Evolutionary conservation across 164 flowering plant species (phyloP).

Genomic region (Protea cynaroides): DNA sequence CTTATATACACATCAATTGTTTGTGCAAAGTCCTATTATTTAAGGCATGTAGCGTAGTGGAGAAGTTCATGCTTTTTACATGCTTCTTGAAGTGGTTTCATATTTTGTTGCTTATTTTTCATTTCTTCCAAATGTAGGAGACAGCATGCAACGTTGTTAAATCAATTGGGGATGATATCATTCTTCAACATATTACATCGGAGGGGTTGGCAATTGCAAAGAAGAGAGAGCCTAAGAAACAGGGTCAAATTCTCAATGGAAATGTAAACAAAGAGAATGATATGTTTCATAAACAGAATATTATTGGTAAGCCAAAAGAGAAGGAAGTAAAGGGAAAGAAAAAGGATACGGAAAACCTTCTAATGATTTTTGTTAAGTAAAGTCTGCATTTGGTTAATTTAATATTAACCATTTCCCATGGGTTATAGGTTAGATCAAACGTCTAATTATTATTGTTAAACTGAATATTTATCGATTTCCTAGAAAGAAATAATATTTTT

Average conservation of each 20-base stretch:
- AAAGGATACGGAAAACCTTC: not conserved
- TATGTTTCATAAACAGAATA: constrained; percentile 15
- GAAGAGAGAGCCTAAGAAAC: constrained; percentile 49
- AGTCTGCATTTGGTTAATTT: not conserved
- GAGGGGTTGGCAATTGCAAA: constrained; percentile 62
- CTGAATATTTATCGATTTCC: too few relatives aligned
- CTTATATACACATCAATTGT: too few relatives aligned
- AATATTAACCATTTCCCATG: not conserved
- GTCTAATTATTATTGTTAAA: too few relatives aligned
- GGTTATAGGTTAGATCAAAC: too few relatives aligned
- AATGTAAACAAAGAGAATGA: constrained; percentile 29
- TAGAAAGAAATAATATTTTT: too few relatives aligned
- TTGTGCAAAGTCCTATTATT: not conserved
- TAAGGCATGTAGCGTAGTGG: not conserved
- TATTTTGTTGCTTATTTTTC: not conserved
- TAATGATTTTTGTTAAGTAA: not conserved
- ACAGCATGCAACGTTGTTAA: constrained; percentile 73
- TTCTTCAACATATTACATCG: constrained; percentile 54
- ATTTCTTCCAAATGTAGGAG: constrained; percentile 40
- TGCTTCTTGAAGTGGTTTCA: not conserved
- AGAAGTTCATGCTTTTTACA: constrained; percentile 8
- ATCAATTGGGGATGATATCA: constrained; percentile 49
- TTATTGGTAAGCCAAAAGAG: constrained; percentile 30
- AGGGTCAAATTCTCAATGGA: constrained; percentile 18
- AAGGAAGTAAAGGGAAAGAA: not conserved